Conservation (phyloP, 176 grass and related monocot species). For the Tuctoria greenei region DNA sequence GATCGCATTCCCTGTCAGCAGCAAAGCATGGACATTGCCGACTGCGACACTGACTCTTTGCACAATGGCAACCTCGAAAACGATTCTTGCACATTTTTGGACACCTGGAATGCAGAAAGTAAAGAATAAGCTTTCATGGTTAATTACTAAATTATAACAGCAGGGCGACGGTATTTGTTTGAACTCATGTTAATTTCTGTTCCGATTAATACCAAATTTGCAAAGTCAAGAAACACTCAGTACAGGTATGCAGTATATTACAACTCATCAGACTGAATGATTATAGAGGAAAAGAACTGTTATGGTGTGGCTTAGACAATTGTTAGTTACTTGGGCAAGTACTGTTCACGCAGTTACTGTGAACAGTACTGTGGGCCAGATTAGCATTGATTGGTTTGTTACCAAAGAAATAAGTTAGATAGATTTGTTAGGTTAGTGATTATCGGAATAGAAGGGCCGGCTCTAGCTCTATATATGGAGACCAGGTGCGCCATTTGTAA, state of each 20-base stretch:
- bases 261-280: too few relatives aligned
- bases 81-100: slow-evolving; percentile 97
- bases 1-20: slow-evolving; percentile 96
- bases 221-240: slow-evolving; percentile 6
- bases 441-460: too few relatives aligned
- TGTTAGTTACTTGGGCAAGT: too few relatives aligned
- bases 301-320: too few relatives aligned
- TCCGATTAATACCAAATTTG: slow-evolving; percentile 1
- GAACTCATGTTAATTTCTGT: not conserved
- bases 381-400: too few relatives aligned
- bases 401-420: too few relatives aligned
- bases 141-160: slow-evolving; percentile 22
- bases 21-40: slow-evolving; percentile 98
- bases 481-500: too few relatives aligned
- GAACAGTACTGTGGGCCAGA: too few relatives aligned
- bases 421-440: too few relatives aligned
- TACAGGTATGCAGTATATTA: not conserved
- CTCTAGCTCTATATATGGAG: too few relatives aligned
- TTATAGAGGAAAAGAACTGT: not conserved
- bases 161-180: not conserved
- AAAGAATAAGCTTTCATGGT: slow-evolving; percentile 26
- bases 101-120: slow-evolving; percentile 59
- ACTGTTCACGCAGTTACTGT: too few relatives aligned
- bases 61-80: slow-evolving; percentile 96
- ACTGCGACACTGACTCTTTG: slow-evolving; percentile 95